Evolutionary conservation across 768 basidiomycete species (phyloP).

Genomic region (Dictyophora rubrovolvata): DNA sequence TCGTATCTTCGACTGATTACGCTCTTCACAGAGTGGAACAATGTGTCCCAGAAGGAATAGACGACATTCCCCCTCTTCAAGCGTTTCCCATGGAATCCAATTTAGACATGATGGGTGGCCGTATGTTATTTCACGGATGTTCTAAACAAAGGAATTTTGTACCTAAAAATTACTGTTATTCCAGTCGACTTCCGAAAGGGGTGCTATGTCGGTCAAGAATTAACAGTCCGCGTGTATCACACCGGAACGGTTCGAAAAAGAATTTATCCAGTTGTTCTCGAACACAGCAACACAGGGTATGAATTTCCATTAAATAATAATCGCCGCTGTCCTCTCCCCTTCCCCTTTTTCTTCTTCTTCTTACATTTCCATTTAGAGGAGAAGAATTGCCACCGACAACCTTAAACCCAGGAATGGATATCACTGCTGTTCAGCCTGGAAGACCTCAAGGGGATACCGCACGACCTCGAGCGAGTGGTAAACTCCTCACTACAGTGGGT

Average conservation of each 20-base stretch:
- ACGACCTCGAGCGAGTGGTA: conserved; percentile 65
- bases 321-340: not conserved
- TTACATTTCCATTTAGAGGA: not conserved
- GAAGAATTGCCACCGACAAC: not conserved
- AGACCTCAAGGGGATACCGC: conserved; percentile 24
- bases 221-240: conserved; percentile 94
- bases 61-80: conserved; percentile 65
- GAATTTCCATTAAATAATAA: not conserved
- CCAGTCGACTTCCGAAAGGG: conserved; percentile 95
- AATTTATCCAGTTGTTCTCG: conserved; percentile 68
- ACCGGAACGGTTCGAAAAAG: conserved; percentile 87
- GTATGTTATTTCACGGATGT: conserved; percentile 36
- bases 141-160: conserved; percentile 9
- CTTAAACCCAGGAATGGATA: not conserved
- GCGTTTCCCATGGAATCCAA: conserved; percentile 93
- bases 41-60: conserved; percentile 80
- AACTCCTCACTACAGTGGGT: conserved; percentile 49
- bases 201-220: conserved; percentile 95
- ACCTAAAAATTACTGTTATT: not conserved
- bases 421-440: not conserved
- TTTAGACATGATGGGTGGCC: conserved; percentile 87
- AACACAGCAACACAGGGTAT: conserved; percentile 22
- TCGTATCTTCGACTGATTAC: conserved; percentile 47
- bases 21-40: conserved; percentile 66
- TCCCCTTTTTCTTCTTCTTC: not conserved